These are phyloP conservation scores for Aspergillus japonicus DNA, from an alignment of 2,329 filamentous ascomycete genomes.

Conservation along the genomic window DNA sequence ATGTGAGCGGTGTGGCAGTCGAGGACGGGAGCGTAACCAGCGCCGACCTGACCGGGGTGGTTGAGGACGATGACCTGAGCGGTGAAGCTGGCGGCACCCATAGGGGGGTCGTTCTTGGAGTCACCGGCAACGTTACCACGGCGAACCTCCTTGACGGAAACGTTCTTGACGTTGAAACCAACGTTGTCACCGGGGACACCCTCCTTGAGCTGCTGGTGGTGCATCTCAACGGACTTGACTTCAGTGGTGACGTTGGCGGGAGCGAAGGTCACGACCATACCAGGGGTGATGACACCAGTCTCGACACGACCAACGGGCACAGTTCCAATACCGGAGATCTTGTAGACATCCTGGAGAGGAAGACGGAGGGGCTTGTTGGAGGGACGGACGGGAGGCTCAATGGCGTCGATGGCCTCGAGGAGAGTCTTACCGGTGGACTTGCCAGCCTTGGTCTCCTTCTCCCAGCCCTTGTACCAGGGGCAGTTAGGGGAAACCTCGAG, in stretches of 20 bases:
- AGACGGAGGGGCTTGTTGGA: conserved; percentile 99
- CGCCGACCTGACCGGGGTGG: conserved; percentile 99
- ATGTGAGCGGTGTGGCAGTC: conserved; percentile 99
- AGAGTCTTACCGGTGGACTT: conserved; percentile 95
- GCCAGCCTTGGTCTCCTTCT: conserved; percentile 91
- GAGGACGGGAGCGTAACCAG: conserved; percentile 97
- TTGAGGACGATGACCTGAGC: conserved; percentile 99
- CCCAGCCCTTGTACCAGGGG: conserved; percentile 99
- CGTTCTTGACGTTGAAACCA: conserved; percentile 99
- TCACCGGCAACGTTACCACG: conserved; percentile 99
- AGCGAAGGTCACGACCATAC: conserved; percentile 91
- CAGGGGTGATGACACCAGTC: conserved; percentile 90
- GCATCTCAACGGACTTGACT: conserved; percentile 99
- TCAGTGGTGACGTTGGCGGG: conserved; percentile 99
- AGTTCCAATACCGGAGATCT: conserved; percentile 99
- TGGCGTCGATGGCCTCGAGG: conserved; percentile 96
- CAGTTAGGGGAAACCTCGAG: conserved; percentile 83
- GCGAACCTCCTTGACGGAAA: conserved; percentile 99
- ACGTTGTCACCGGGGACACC: conserved; percentile 99
- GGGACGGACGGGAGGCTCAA: conserved; percentile 88
- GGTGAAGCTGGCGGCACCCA: conserved; percentile 89
- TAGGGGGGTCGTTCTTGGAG: conserved; percentile 99
- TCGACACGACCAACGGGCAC: conserved; percentile 99
- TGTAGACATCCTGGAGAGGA: conserved; percentile 99
- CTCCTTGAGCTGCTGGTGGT: conserved; percentile 97